These are phyloP conservation scores for Pseudognaphalium luteoalbum DNA, from an alignment of 129 eudicot genomes.

Conservation along the genomic window DNA sequence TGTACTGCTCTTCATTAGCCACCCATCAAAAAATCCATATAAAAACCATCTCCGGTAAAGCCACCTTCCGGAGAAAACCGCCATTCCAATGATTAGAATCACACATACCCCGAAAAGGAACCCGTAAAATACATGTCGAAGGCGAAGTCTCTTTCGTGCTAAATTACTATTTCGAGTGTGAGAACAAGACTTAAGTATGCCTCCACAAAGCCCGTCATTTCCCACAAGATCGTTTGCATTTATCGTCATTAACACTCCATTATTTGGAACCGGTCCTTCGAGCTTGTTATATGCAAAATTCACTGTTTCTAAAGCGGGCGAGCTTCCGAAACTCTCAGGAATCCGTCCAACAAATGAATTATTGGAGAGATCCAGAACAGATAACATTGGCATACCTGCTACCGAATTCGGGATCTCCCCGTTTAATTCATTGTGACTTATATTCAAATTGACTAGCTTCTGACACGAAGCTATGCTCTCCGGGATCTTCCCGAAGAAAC, in stretches of 20 bases:
- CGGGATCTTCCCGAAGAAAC: slow-evolving; percentile 64
- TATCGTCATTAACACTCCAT: slow-evolving; percentile 52
- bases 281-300: slow-evolving; percentile 77
- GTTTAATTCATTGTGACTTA: slow-evolving; percentile 49
- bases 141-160: slow-evolving; percentile 29
- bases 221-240: slow-evolving; percentile 56
- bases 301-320: slow-evolving; percentile 74
- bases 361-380: slow-evolving; percentile 74
- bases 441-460: slow-evolving; percentile 64
- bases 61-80: slow-evolving; percentile 40
- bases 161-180: slow-evolving; percentile 14
- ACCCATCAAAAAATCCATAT: slow-evolving; percentile 47
- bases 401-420: slow-evolving; percentile 72
- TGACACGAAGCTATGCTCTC: slow-evolving; percentile 65
- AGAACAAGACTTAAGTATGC: slow-evolving; percentile 54
- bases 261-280: slow-evolving; percentile 75
- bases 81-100: slow-evolving; percentile 39
- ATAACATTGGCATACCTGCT: slow-evolving; percentile 64
- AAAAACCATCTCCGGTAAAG: slow-evolving; percentile 54
- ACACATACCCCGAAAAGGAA: slow-evolving; percentile 54
- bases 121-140: slow-evolving; percentile 41
- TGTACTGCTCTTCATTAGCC: slow-evolving; percentile 42
- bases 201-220: slow-evolving; percentile 64
- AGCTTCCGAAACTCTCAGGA: slow-evolving; percentile 63
- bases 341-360: slow-evolving; percentile 67